Evolutionary conservation across 2,329 filamentous ascomycete species (phyloP), one percentile per base, ranked within the genome.

Genomic region (Calonectria honghensis): DNA sequence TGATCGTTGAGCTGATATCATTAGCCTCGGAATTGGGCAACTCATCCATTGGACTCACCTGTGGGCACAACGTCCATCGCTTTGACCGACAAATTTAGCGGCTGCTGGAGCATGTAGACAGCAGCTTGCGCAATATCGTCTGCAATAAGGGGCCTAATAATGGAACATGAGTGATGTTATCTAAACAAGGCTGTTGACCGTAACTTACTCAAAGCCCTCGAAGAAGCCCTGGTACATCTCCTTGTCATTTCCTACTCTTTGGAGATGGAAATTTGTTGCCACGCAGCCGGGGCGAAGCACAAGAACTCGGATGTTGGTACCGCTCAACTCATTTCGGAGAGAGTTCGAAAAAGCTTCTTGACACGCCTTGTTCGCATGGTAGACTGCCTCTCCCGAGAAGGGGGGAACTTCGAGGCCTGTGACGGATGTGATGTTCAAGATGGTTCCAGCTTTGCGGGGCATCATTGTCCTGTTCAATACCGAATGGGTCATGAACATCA

Each of bases 401-500:
- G 75, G 75, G 0, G 75, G 75, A 6, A 51, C 63, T 13, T 77
- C 74, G 0, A 77, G 50, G 2, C 69, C 75, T 11, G 75, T 77
- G 2, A 73, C 50, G 0, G 75, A 77, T 1, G 73, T 69, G 1
- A 77, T 41, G 5, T 75, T 77, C 3, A 77, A 35, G 5, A 75
- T 77, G 0, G 71, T 72, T 6, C 76, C 76, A 16, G 50, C 64
- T 35, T 72, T 75, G 1, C 73, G 59, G 4, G 57, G 13, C 45
- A 71, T 50, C 73, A 77, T 77, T 0, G 68, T 68, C 1, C 51
- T 61, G 24, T 70, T 76, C 0, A 77, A 32, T 0, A 82, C 86
- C 85, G 85, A 79, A 86, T 88, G 64, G 4, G 70, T 77, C 7
- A 68, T 69, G 27, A 71, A 77, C 68, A 77, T 77, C 9, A 73